Evolutionary conservation across 2,329 filamentous ascomycete species (phyloP), one percentile per base, ranked within the genome.

Genomic region (Nannizziopsis arthrosporioides): DNA sequence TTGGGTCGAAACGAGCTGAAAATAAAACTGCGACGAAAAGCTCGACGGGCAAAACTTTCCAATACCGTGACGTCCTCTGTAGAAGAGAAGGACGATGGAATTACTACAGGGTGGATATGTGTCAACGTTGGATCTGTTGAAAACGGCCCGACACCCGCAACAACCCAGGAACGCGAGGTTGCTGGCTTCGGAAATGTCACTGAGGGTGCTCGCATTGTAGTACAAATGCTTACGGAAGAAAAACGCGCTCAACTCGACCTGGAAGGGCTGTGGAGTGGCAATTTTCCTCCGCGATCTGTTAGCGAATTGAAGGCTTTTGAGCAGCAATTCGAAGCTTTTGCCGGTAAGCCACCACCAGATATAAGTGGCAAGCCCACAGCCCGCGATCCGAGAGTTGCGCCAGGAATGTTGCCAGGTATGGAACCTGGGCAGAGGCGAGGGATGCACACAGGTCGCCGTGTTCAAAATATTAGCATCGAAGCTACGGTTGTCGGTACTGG

Each of bases 71-170:
- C 80, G n/a, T 73, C 76, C 41, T 68, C 71, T 41, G 55, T 66
- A 6, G 63, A 68, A 35, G 72, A 78, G 5, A 77, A 78, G 9
- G 89, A 94, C 57, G 86, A 95, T 60, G 90, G 89, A 2, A 85
- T 94, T 45, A 82, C 84, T 10, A 95, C 90, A 0, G 89, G 88
- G 8, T 98, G 92, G 92, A 84, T 98, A 15, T 98, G 92, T 65
- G 85, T 96, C 52, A 93, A 94, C 61, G 76, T 92, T 8, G 86
- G 85, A 3, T 77, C 77, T 12, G 74, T 87, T 1, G 77, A 82
- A 38, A 75, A 76, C 17, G 70, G 73, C 10, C 57, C 54, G 17
- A 57, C 60, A 12, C 53, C 54, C 9, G 43, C 44, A 3, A 35
- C 12, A 11, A 11, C 22, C 31, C 42, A 44, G 19, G 43, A 42